These are phyloP conservation scores for Thalia dealbata DNA, from an alignment of 176 grass and related monocot species.

Conservation along the genomic window DNA sequence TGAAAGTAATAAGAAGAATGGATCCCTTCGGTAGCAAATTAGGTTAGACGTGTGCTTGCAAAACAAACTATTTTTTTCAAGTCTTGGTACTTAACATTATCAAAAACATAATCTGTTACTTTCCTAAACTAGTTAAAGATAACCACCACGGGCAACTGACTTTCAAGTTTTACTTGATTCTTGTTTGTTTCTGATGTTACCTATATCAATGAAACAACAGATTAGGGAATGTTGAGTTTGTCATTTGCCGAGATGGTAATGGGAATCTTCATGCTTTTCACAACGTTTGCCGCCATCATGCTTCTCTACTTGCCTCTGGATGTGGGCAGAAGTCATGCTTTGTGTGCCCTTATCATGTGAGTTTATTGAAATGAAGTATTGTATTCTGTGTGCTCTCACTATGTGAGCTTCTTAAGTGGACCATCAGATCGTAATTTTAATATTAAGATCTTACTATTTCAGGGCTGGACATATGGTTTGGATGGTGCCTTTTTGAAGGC, in stretches of 20 bases:
- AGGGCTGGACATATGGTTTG: constrained; percentile 96
- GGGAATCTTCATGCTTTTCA: constrained; percentile 71
- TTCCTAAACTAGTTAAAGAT: not conserved
- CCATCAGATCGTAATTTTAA: not conserved
- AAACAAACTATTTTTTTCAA: no score
- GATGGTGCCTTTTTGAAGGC: constrained; percentile 87
- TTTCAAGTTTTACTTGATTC: not conserved
- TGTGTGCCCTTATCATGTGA: constrained; percentile 86
- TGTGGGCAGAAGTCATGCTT: constrained; percentile 86
- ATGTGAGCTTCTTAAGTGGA: constrained; percentile 41
- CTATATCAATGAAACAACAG: constrained; percentile 48
- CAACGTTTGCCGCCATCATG: constrained; percentile 87
- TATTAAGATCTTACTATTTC: constrained; percentile 17
- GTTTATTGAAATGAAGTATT: constrained; percentile 34
- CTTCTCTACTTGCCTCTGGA: constrained; percentile 69
- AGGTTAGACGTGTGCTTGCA: not conserved
- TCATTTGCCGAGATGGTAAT: constrained; percentile 55
- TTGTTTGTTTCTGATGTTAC: not conserved
- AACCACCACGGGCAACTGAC: no score
- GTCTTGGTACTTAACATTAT: not conserved
- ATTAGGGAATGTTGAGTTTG: constrained; percentile 73
- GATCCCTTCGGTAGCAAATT: not conserved
- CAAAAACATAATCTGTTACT: not conserved
- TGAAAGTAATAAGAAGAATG: not conserved
- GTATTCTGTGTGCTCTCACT: constrained; percentile 71